Percentiles rank a stretch among this genome's conserved stretches.
These are phyloP conservation scores for Fraxinus latifolia DNA, from an alignment of 305 asterid genomes.

Conservation along the genomic window DNA sequence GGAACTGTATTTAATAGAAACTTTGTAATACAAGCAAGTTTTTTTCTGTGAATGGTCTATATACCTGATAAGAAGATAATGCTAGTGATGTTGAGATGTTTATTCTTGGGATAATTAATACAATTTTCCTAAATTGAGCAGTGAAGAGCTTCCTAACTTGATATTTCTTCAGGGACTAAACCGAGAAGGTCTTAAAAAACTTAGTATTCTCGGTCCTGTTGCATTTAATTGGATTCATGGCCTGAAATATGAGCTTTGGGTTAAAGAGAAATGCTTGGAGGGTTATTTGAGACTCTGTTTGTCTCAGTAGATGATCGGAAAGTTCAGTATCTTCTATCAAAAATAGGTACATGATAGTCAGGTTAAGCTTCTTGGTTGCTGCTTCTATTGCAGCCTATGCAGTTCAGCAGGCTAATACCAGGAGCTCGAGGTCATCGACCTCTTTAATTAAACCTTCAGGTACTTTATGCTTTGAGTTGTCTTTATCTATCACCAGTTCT, in stretches of 20 bases:
- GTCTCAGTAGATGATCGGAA: conserved; percentile 48
- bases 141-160: conserved; percentile 16
- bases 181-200: background rate
- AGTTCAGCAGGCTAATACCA: conserved; percentile 59
- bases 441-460: conserved; percentile 45
- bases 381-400: conserved; percentile 68
- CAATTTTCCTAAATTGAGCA: background rate
- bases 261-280: conserved; percentile 38
- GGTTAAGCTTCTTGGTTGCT: conserved; percentile 87
- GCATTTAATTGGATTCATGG: conserved; percentile 34
- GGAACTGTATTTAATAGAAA: conserved; percentile 33
- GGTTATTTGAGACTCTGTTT: conserved; percentile 32
- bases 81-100: conserved; percentile 22
- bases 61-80: conserved; percentile 42
- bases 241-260: conserved; percentile 50
- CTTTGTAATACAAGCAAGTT: conserved; percentile 25
- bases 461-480: conserved; percentile 12
- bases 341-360: conserved; percentile 69
- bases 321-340: conserved; percentile 36
- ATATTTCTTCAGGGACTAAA: background rate
- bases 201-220: conserved; percentile 6
- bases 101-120: background rate
- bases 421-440: conserved; percentile 32
- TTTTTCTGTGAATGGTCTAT: conserved; percentile 30
- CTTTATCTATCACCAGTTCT: background rate